Base-by-base conservation (phyloP, 768 basidiomycete genomes). In the Amanita exitialis region DNA sequence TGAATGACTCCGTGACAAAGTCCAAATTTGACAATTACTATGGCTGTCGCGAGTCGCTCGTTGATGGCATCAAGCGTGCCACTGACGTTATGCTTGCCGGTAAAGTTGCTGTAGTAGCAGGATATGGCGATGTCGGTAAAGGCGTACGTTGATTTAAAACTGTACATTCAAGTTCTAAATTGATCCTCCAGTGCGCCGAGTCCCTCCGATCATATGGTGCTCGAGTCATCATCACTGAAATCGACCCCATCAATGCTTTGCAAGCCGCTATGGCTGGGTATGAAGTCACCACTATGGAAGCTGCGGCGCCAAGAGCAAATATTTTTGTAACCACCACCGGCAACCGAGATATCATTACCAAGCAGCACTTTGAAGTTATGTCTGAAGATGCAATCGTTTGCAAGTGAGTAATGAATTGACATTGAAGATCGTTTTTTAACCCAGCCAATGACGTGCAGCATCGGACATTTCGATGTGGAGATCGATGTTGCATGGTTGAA, bases 41-140 rank as follows among this genome's bases (percentile, higher is more conserved):
- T 67, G 96, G 96, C 55, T 99, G 96, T 75, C 91, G 96, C 64
- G 96, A 99, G 71, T 99, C 96, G 28, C 89, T 99, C 56, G 96
- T 99, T 54, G 96, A 99, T 66, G 96, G 96, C 61, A 97, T 99
- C 76, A 99, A 99, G 82, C 93, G 96, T 64, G 96, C 96, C 53
- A 99, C 96, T 57, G 96, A 99, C 68, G 91, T 99, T 67, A 99
- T 99, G 96, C 83, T 99, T 67, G 96, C 96, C 58, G 96, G 95
- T 48, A 99, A 99, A 75, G 94, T 99, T 58, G 94, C 93, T 48
- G 90, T 98, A 57, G 96, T 99, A 59, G 96, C 96, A 58, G 96
- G 96, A 52, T 99, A 85, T 69, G 96, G 96, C 72, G 96, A 99
- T 64, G 96, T 99, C 58, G 96, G 96, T 59, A 99, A 99, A 71